Evolutionary conservation across 805 yeast genomes (phyloP).

Genomic region (Priceomyces castillae): DNA sequence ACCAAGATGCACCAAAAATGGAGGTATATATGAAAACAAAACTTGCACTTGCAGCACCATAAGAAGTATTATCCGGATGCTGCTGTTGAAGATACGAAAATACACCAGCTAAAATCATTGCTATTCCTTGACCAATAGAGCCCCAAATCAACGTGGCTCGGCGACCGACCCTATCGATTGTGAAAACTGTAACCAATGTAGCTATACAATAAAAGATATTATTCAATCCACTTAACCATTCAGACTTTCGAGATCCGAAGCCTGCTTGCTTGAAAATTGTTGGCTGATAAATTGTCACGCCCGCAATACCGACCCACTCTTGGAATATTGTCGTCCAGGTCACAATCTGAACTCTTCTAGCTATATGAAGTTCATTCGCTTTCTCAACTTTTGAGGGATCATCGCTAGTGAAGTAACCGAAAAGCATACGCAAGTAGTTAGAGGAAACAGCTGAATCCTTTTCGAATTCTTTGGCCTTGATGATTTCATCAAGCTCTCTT

Average conservation of each 20-base stretch:
- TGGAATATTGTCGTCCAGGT: conserved; percentile 17
- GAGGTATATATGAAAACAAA: no score
- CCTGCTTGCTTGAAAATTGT: conserved; percentile 21
- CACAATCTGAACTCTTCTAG: conserved; percentile 24
- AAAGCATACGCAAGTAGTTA: conserved; percentile 17
- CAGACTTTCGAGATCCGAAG: conserved; percentile 16
- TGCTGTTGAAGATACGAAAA: no score
- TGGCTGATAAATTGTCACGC: conserved; percentile 25
- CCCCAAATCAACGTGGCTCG: no score
- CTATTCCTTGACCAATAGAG: no score
- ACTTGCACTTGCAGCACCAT: conserved; percentile 22
- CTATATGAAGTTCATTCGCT: conserved; percentile 9
- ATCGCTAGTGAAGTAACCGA: conserved; percentile 46
- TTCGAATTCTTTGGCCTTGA: conserved; percentile 22
- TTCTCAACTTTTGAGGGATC: conserved; percentile 34
- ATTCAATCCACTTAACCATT: conserved; percentile 24
- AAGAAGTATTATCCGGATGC: no score
- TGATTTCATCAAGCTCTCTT: conserved; percentile 17
- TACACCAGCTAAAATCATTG: no score
- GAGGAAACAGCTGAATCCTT: conserved; percentile 20
- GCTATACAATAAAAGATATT: conserved; percentile 25
- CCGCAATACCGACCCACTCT: conserved; percentile 24
- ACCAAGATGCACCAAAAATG: no score
- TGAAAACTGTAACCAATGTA: conserved; percentile 41
- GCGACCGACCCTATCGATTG: no score